A percentile compares a stretch with the other conserved stretches of the same genome.
These are phyloP conservation scores for Corrigiola litoralis DNA, from an alignment of 179 eudicot genomes.

Conservation along the genomic window DNA sequence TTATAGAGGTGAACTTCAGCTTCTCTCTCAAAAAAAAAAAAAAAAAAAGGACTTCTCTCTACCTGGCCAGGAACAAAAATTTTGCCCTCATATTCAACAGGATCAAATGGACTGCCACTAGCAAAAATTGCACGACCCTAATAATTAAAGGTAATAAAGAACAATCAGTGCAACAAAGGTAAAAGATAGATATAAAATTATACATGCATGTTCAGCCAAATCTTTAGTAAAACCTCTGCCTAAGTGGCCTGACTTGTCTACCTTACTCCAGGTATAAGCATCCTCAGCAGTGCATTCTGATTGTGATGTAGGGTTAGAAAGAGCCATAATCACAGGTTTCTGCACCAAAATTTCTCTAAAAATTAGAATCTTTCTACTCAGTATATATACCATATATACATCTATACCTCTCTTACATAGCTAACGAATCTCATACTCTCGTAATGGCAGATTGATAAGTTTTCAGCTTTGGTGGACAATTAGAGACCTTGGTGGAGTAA, in stretches of 20 bases:
- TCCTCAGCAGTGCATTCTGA: constrained; percentile 89
- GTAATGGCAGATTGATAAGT: no score
- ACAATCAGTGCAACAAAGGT: neutral
- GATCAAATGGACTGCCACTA: constrained; percentile 94
- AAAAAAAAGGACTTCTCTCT: no score
- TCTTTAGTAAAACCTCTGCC: neutral
- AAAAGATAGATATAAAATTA: neutral
- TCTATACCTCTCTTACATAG: no score
- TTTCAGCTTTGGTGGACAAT: no score
- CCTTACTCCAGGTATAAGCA: constrained; percentile 80
- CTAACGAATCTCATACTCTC: no score
- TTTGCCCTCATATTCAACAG: constrained; percentile 68
- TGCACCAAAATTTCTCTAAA: constrained; percentile 21
- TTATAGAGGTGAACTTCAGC: neutral
- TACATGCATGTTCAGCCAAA: neutral
- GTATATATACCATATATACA: no score
- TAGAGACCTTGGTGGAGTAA: no score
- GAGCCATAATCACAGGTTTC: constrained; percentile 82
- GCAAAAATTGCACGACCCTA: constrained; percentile 95
- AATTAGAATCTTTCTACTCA: neutral
- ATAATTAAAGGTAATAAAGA: constrained; percentile 4
- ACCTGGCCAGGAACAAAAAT: constrained; percentile 84
- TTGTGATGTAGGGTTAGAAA: constrained; percentile 83
- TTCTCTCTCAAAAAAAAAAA: no score
- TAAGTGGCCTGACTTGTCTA: constrained; percentile 9